Evolutionary conservation across 2,329 filamentous ascomycete species (phyloP), one percentile per base, ranked within the genome.

Genomic region (Pyricularia grisea): DNA sequence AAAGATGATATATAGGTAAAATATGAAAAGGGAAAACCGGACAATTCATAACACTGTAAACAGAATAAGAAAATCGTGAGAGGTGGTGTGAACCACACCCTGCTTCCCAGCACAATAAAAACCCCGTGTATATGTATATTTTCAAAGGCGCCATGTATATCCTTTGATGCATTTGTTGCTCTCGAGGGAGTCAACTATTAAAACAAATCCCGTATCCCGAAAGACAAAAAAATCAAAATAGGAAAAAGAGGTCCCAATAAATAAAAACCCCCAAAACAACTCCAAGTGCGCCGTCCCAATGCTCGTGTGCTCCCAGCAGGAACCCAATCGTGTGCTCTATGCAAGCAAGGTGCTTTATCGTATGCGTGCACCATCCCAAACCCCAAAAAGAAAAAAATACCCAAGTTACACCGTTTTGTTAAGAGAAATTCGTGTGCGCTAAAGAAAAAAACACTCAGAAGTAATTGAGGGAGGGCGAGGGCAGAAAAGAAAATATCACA

Each of bases 341-440:
- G 61, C 63, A 63, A 68, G 67, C 65, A 27, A 50, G 31, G 68
- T 60, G 68, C 68, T 17, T 20, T 42, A 58, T 61, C 68, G 68
- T 69, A 66, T 69, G 50, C 68, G 17, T 74, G 69, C 71, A 73
- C 68, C 75, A 42, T 31, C 30, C 65, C 25, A 27, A 27, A 64
- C 27, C 6, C 4, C 23, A 23, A 23, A 14, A 11, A 64, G 28
- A 64, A 11, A 27, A n/a, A 64, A 64, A 27, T 12, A 27, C 60
- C 25, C 33, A 14, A 64, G 28, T 17, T 27, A 64, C 25, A 27
- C 60, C 23, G 60, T 64, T 20, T 27, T 27, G 60, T 27, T 64
- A n/a, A n/a, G 28, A 28, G 10, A 64, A 30, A 4, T 25, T 63
- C 60, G 60, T 64, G 60, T 64, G 23, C 28, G 23, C 60, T 64